phyloP scores from a whole-genome alignment of 73 alveolate genomes.

The Tetrahymena malaccensis region DNA sequence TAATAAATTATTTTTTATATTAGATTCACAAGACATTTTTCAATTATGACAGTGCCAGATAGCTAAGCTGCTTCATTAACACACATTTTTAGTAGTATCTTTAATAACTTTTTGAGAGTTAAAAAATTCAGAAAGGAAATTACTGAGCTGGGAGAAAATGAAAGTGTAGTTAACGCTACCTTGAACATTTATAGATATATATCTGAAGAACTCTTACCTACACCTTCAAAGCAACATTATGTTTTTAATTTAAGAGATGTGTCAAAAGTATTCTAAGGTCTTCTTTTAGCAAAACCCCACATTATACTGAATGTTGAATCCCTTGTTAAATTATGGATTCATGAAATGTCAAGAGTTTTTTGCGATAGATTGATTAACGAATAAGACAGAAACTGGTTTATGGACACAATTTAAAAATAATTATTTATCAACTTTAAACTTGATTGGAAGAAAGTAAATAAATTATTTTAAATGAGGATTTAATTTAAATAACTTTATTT shows the following conservation, averaged over 20 bases:
- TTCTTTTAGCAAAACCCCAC: constrained; percentile 77
- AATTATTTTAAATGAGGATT: constrained; percentile 44
- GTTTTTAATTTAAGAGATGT: constrained; percentile 90
- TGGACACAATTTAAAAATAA: constrained; percentile 60
- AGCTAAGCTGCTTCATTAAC: constrained; percentile 80
- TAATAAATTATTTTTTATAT: not conserved
- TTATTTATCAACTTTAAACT: constrained; percentile 58
- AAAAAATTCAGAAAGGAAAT: constrained; percentile 63
- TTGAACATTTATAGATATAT: constrained; percentile 26
- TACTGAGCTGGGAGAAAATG: constrained; percentile 21
- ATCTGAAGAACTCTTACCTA: constrained; percentile 53
- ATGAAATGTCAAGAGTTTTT: constrained; percentile 82
- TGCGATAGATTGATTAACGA: constrained; percentile 65
- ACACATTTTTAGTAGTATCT: constrained; percentile 78
- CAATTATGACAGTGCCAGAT: constrained; percentile 81
- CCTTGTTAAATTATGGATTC: constrained; percentile 89
- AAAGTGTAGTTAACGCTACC: constrained; percentile 33
- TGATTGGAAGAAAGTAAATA: constrained; percentile 61
- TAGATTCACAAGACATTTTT: constrained; percentile 90
- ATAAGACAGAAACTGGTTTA: constrained; percentile 61
- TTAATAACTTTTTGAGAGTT: constrained; percentile 67
- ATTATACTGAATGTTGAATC: constrained; percentile 63
- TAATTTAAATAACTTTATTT: constrained; percentile 53
- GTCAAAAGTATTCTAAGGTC: constrained; percentile 86
- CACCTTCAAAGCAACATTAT: constrained; percentile 91